Evolutionary conservation across 352 stramenopile species (phyloP).

Genomic region (Phytopythium montanum): DNA sequence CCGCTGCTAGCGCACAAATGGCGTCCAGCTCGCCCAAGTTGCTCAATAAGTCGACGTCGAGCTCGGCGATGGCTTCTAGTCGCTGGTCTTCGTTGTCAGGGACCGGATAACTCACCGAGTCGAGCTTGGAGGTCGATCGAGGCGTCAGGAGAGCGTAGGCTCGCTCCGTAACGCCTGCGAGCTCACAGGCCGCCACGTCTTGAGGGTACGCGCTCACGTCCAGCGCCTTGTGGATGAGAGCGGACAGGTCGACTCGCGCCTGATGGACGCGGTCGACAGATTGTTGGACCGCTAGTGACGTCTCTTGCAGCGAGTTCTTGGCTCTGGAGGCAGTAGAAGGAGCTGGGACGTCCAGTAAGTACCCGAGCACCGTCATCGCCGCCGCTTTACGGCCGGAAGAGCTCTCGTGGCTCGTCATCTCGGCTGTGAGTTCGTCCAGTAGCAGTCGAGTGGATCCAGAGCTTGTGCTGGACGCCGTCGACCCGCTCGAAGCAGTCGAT

Average conservation of each 20-base stretch:
- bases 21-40: slow-evolving; percentile 27
- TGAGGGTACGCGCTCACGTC: slow-evolving; percentile 17
- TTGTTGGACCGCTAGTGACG: not conserved
- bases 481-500: not conserved
- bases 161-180: slow-evolving; percentile 19
- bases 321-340: not conserved
- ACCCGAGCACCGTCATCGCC: not conserved
- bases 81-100: slow-evolving; percentile 23
- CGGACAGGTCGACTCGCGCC: not conserved
- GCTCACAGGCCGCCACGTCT: slow-evolving; percentile 17
- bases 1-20: slow-evolving; percentile 25
- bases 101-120: slow-evolving; percentile 18
- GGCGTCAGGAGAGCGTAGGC: slow-evolving; percentile 21
- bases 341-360: not conserved
- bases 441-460: not conserved
- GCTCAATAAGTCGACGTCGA: slow-evolving; percentile 15
- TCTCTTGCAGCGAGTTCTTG: not conserved
- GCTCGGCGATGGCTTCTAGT: slow-evolving; percentile 20
- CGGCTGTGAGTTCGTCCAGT: not conserved
- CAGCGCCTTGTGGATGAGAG: slow-evolving; percentile 8
- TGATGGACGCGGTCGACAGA: not conserved
- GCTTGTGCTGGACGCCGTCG: not conserved
- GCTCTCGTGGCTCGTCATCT: not conserved
- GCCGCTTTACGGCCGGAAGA: not conserved
- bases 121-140: not conserved